Base-by-base conservation (phyloP, 2,329 filamentous ascomycete genomes). In the Botrytis fabae region DNA sequence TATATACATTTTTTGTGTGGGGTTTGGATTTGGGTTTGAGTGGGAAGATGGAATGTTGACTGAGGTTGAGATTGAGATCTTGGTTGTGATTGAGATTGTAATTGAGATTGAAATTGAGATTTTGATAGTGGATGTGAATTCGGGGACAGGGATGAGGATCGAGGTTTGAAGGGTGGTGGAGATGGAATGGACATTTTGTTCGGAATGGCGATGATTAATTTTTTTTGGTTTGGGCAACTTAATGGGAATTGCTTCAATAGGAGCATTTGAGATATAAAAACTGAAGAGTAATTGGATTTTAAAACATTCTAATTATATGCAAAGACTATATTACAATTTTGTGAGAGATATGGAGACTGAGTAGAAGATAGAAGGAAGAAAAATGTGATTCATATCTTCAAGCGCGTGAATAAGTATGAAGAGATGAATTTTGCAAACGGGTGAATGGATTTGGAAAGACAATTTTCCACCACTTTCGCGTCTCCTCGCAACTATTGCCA, bases 401-500 rank as follows among this genome's bases (percentile, higher is more conserved):
- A 38, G 5, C 20, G 4, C 8, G 32, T 38, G 22, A 35, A 40
- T 40, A 0, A 4, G n/a, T 16, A 25, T 8, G 12, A 14, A 14
- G 18, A 28, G 63, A 51, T 38, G 63, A 48, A 0, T 25, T 38
- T 10, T 1, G 1, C 2, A 25, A n/a, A 66, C n/a, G 2, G n/a
- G 32, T 38, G 46, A 54, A 54, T 66, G 14, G 4, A 3, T 38
- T 28, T 63, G 22, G 18, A 3, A 25, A 14, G 3, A 20, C 3
- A 38, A 66, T 2, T 51, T 65, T n/a, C 12, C 9, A 44, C 2
- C 10, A 10, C 1, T 20, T n/a, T 2, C 40, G 1, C 0, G 22
- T 18, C 7, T 7, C 4, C 40, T 25, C 4, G 20, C 10, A 12
- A 40, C 0, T 4, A 7, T 2, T 18, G 14, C 16, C 28, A 4